Evolutionary conservation across 1,284 basidiomycete species (phyloP).

Genomic region (Sphagnurus paluster): DNA sequence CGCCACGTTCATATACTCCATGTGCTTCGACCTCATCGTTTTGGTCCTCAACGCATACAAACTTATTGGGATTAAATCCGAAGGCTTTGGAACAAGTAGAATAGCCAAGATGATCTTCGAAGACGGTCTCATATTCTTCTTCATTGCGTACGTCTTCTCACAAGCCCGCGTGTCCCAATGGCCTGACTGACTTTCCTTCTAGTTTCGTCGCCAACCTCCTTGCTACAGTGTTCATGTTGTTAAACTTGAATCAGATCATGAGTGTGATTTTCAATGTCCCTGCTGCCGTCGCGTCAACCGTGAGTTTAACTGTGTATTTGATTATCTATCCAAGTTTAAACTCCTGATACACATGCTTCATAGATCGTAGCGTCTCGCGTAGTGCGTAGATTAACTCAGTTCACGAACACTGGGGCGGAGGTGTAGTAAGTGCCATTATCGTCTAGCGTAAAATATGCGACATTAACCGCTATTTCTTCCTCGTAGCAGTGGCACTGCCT

Average conservation of each 20-base stretch:
- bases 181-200: slow-evolving; percentile 4
- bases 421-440: slow-evolving; percentile 45
- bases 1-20: slow-evolving; percentile 68
- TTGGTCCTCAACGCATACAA: slow-evolving; percentile 62
- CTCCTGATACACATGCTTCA: background rate
- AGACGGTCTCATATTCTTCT: slow-evolving; percentile 73
- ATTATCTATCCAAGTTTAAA: background rate
- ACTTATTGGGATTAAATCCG: slow-evolving; percentile 37
- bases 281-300: slow-evolving; percentile 64
- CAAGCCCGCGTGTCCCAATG: background rate
- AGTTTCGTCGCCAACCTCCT: slow-evolving; percentile 67
- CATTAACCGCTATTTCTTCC: background rate
- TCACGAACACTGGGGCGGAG: slow-evolving; percentile 43
- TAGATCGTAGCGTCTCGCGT: slow-evolving; percentile 68
- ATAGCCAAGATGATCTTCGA: slow-evolving; percentile 66
- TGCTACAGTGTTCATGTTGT: slow-evolving; percentile 67
- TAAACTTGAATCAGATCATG: slow-evolving; percentile 72
- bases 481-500: slow-evolving; percentile 15
- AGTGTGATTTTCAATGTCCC: slow-evolving; percentile 75
- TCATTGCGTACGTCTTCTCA: slow-evolving; percentile 59
- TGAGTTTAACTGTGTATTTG: slow-evolving; percentile 29
- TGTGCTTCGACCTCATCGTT: slow-evolving; percentile 70
- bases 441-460: too few relatives aligned
- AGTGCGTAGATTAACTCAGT: slow-evolving; percentile 63
- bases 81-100: slow-evolving; percentile 30